These are phyloP conservation scores for Rubia balearica DNA, from an alignment of 305 asterid genomes.

Conservation along the genomic window DNA sequence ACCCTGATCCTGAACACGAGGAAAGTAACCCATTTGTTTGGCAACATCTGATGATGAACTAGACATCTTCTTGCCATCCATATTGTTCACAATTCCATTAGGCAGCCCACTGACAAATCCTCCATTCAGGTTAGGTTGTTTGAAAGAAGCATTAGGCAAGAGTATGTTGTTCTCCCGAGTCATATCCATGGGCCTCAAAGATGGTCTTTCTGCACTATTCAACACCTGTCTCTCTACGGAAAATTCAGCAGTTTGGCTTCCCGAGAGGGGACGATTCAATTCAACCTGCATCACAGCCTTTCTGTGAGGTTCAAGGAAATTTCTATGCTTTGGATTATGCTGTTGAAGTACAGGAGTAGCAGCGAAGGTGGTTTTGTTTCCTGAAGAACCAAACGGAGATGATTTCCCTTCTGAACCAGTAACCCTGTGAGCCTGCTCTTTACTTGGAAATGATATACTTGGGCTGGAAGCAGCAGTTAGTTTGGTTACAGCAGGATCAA, in stretches of 20 bases:
- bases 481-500: slow-evolving; percentile 38
- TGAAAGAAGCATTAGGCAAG: slow-evolving; percentile 45
- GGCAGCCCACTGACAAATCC: slow-evolving; percentile 38
- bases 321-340: slow-evolving; percentile 39
- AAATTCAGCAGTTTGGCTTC: slow-evolving; percentile 34
- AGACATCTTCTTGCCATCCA: slow-evolving; percentile 27
- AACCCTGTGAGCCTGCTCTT: slow-evolving; percentile 37
- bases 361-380: slow-evolving; percentile 33
- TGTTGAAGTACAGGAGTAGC: slow-evolving; percentile 37
- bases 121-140: slow-evolving; percentile 40
- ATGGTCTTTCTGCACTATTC: slow-evolving; percentile 37
- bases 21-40: slow-evolving; percentile 28
- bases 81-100: slow-evolving; percentile 38
- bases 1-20: slow-evolving; percentile 52
- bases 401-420: slow-evolving; percentile 43
- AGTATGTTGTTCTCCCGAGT: slow-evolving; percentile 35
- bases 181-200: slow-evolving; percentile 36
- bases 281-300: slow-evolving; percentile 49
- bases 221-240: slow-evolving; percentile 32
- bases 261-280: slow-evolving; percentile 38
- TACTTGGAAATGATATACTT: slow-evolving; percentile 20
- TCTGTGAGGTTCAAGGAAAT: slow-evolving; percentile 39
- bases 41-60: slow-evolving; percentile 30
- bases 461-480: slow-evolving; percentile 32
- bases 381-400: slow-evolving; percentile 42